Base-by-base conservation (phyloP, 164 flowering plant genomes). In the Chloranthus sessilifolius region DNA sequence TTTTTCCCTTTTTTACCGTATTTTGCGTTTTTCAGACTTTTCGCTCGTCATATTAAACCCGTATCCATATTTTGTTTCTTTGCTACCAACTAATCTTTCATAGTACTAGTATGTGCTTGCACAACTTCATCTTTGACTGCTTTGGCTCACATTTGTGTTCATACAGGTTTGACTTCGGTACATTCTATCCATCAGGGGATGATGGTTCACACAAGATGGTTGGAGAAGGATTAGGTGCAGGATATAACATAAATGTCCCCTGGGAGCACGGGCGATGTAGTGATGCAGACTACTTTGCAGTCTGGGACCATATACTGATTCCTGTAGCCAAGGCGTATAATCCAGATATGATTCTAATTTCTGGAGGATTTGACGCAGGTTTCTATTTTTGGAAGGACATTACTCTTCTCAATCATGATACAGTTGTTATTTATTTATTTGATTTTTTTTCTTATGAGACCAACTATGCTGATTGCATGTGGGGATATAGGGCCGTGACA, bases 301-400 rank as follows among this genome's bases (percentile, higher is more conserved):
- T 75, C 46, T 94, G 99, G 99, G 96, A 94, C 52, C 80, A 86
- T 62, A 58, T 94, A 29, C 67, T 94, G 67, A 60, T 85, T 67
- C 99, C 99, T 57, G 82, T 89, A 62, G 90, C 90, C 4, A 81
- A 69, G 72, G 80, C 74, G 55, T 94, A 76, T 58, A 63, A 74
- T 60, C 99, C 99, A 15, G 99, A 94, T 50, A 64, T 94, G 45
- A 71, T 94, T 40, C 64, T 94, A 4, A 58, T 94, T 44, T 94
- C 99, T 59, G 99, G 88, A 25, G 99, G 99, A 60, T 94, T 89
- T 72, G 99, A 94, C 81, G 95, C 97, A 77, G 99, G 99, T 89
- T 7, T 42, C 47, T 49, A 21, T 31, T 54, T 21, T 5, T 19
- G 22, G 31, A 11, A 39, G 16, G 8, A 3, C 29, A 36, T 39